Conservation (phyloP, 148 eudicot genomes). For the Spergularia marina region DNA sequence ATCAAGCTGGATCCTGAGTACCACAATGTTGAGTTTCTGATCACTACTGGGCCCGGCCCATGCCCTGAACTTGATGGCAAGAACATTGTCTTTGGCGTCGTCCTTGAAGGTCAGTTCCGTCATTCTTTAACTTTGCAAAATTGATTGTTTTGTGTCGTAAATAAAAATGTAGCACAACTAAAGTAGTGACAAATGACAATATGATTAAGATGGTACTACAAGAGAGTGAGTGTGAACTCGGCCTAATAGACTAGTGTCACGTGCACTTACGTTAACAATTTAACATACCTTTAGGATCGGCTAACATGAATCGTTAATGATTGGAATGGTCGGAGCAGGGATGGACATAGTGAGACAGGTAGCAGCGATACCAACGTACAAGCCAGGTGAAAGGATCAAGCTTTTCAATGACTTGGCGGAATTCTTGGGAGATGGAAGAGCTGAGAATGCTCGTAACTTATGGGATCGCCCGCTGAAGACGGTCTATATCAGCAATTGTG, state of each 20-base stretch:
- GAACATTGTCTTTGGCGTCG: constrained; percentile 88
- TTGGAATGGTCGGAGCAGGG: constrained; percentile 37
- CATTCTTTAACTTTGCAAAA: neutral
- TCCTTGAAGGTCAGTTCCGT: constrained; percentile 68
- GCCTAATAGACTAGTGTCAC: too few relatives aligned
- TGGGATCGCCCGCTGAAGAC: constrained; percentile 87
- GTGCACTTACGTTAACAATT: too few relatives aligned
- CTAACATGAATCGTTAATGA: neutral
- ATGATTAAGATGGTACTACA: too few relatives aligned
- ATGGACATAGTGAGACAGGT: constrained; percentile 76
- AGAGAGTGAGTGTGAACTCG: too few relatives aligned
- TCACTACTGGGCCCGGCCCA: constrained; percentile 94
- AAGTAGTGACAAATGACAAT: too few relatives aligned
- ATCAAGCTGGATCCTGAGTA: constrained; percentile 67
- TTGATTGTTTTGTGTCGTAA: neutral
- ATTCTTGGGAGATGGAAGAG: constrained; percentile 89
- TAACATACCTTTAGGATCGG: too few relatives aligned
- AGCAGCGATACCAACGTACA: constrained; percentile 75
- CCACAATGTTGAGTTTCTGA: constrained; percentile 87
- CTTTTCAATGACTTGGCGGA: constrained; percentile 84
- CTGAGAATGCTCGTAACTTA: constrained; percentile 67
- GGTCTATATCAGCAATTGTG: constrained; percentile 84
- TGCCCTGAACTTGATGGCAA: constrained; percentile 80
- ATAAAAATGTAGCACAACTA: too few relatives aligned
- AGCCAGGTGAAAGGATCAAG: constrained; percentile 65